phyloP scores from a whole-genome alignment of 2,329 filamentous ascomycete species.

The Aspergillus texensis region DNA sequence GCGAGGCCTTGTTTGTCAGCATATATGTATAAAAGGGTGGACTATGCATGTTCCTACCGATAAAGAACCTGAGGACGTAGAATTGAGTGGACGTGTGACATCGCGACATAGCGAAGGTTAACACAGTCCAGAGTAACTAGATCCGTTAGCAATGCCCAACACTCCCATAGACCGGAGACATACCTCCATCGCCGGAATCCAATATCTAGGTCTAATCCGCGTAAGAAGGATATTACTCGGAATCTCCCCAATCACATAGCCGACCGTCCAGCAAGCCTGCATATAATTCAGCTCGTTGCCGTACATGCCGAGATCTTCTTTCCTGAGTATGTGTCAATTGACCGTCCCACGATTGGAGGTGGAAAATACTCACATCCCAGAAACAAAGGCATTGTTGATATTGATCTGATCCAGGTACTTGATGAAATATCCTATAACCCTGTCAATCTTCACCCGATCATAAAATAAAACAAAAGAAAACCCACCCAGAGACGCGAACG shows the following conservation, averaged over 20 bases:
- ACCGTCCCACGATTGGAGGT: background rate
- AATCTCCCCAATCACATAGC: conserved; percentile 60
- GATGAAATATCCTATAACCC: conserved; percentile 50
- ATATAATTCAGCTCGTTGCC: conserved; percentile 60
- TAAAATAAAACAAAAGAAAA: background rate
- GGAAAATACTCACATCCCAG: conserved; percentile 44
- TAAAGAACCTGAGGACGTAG: conserved; percentile 53
- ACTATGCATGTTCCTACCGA: conserved; percentile 34
- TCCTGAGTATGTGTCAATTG: conserved; percentile 33
- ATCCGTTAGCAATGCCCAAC: background rate
- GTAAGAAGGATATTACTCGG: conserved; percentile 57
- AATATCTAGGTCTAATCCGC: conserved; percentile 49
- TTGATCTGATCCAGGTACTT: conserved; percentile 53
- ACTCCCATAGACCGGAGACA: conserved; percentile 4
- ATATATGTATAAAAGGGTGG: background rate
- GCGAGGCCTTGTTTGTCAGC: conserved; percentile 41
- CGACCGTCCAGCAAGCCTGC: conserved; percentile 61
- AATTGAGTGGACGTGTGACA: conserved; percentile 48
- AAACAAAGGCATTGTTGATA: conserved; percentile 52
- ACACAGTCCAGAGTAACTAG: conserved; percentile 51
- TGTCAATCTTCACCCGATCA: background rate
- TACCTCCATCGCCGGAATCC: conserved; percentile 53
- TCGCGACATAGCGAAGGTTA: conserved; percentile 50
- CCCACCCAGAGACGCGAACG: conserved; percentile 49
- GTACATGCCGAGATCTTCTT: conserved; percentile 56